Conservation (phyloP, 1,139 yeast genomes). For the Saccharomycopsis hybrid region DNA sequence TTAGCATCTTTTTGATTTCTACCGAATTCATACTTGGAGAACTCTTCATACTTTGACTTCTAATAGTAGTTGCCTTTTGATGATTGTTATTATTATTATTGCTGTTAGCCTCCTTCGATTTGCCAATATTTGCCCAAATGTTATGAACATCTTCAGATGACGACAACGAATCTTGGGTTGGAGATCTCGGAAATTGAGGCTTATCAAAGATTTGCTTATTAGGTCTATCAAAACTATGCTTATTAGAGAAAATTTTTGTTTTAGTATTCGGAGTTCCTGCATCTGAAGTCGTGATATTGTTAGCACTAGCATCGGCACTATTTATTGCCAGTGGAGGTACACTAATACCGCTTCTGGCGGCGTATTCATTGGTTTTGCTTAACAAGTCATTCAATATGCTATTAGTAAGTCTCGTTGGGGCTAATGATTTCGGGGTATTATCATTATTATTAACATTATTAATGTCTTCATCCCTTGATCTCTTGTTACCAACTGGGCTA, state of each 20-base stretch:
- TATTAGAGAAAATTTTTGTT: constrained; percentile 12
- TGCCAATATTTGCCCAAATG: constrained; percentile 20
- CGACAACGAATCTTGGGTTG: constrained; percentile 20
- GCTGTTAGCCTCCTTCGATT: not conserved
- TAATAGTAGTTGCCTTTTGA: constrained; percentile 15
- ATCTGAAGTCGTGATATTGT: not conserved
- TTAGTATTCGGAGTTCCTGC: not conserved
- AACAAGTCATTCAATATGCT: constrained; percentile 13
- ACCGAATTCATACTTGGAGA: constrained; percentile 21
- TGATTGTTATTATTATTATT: constrained; percentile 1
- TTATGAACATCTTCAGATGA: constrained; percentile 20
- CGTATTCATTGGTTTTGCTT: constrained; percentile 18
- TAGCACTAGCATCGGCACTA: not conserved
- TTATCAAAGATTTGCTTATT: constrained; percentile 15
- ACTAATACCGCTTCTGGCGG: constrained; percentile 15
- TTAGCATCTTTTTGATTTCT: constrained; percentile 19
- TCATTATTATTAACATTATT: not conserved
- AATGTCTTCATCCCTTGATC: constrained; percentile 1
- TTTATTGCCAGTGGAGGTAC: not conserved
- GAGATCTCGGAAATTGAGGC: constrained; percentile 18
- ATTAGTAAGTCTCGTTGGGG: constrained; percentile 16
- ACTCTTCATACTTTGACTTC: constrained; percentile 21
- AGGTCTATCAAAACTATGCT: constrained; percentile 16
- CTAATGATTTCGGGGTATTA: constrained; percentile 7
- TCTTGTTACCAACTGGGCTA: not conserved